Base-by-base conservation (phyloP, 306 rosid genomes). In the Cicer bijugum region DNA sequence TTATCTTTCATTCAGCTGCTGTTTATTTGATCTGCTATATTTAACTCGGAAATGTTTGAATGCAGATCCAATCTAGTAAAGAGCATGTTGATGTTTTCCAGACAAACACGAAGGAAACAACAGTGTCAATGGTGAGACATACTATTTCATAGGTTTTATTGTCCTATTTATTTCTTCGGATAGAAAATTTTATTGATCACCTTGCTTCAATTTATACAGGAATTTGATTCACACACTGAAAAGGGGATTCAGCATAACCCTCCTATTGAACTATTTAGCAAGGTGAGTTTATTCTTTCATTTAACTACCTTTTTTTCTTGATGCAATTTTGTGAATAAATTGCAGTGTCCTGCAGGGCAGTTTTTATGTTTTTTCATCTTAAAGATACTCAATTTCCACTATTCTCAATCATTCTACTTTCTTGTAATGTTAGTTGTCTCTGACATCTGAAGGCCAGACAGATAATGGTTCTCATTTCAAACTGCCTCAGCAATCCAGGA, bases 221-320 rank as follows among this genome's bases (percentile, higher is more conserved):
- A 87, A 78, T 87, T 85, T 66, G 91, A 86, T 78, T 87, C 90
- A 72, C 91, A 80, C 61, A 28, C 84, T 1, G 93, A 85, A 45
- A 86, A 80, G 86, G 89, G 81, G 83, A 76, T 59, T 74, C 96
- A 83, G 69, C 87, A 62, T 35, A 85, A 78, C 67, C 96, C 83
- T 5, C 99, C 96, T 14, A 80, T 70, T 7, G 99, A 95, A 62
- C 90, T 95, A 69, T 91, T 95, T 71, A 90, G 86, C 85, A 90
- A 90, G 96, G 97, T 94, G 84, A 71, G 14, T 51, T 51, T 51
- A 20, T 76, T 33, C 16, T 12, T 55, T 57, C n/a, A 70, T 47
- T 47, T 17, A 35, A 16, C 28, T 77, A 10, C 46, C 40, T 28
- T 55, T 75, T 57, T 70, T 71, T 51, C 64, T 12, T 44, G 78